Percentiles rank a stretch among this genome's conserved stretches.
Conservation (phyloP, 2,329 filamentous ascomycete species). For the Sporothrix brasiliensis region DNA sequence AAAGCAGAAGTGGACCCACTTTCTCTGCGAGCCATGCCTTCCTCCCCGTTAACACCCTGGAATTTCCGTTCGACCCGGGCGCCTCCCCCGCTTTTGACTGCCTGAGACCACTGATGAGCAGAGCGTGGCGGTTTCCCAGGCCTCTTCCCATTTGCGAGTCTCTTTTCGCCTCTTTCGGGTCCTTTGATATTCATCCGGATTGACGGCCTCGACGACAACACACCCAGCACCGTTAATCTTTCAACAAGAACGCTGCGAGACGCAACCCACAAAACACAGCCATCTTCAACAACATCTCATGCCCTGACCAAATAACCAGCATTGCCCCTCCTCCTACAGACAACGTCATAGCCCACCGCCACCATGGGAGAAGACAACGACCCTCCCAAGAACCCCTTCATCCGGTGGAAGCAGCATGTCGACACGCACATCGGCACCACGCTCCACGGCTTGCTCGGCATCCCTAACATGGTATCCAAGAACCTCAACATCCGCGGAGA, state of each 20-base stretch:
- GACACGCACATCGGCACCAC: conserved; percentile 45
- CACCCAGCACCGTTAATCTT: conserved; percentile 15
- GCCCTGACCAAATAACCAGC: background rate
- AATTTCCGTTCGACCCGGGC: conserved; percentile 17
- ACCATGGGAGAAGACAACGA: conserved; percentile 37
- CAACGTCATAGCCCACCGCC: background rate
- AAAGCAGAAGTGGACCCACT: conserved; percentile 16
- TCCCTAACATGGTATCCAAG: conserved; percentile 39
- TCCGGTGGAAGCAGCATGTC: conserved; percentile 49
- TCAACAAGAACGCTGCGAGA: conserved; percentile 28
- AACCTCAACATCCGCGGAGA: conserved; percentile 37
- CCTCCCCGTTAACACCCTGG: conserved; percentile 16
- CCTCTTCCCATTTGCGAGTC: conserved; percentile 3
- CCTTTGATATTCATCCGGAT: conserved; percentile 10
- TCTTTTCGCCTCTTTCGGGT: conserved; percentile 13
- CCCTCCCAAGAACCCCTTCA: conserved; percentile 44
- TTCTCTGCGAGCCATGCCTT: background rate
- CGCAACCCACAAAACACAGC: background rate
- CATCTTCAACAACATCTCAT: background rate
- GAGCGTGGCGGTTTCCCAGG: conserved; percentile 19
- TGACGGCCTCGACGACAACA: background rate
- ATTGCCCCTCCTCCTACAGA: background rate
- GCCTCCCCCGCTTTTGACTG: conserved; percentile 24
- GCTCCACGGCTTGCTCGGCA: conserved; percentile 40
- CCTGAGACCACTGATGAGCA: conserved; percentile 10